A percentile compares a stretch with the other conserved stretches of the same genome.
Conservation (phyloP, 23 red algal genomes). For the Chondrus crispus region DNA sequence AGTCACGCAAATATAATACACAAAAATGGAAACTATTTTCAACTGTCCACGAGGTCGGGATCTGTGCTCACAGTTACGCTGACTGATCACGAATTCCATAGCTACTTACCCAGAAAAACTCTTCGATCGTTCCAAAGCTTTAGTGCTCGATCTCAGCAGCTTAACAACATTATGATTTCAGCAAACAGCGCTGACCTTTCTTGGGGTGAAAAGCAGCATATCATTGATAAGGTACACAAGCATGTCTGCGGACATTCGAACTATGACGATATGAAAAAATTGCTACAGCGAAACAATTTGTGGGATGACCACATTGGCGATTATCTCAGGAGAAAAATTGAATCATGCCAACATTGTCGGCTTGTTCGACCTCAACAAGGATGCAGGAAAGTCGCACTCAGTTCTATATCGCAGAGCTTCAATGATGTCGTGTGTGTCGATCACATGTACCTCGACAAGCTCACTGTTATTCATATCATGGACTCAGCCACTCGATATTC, state of each 20-base stretch:
- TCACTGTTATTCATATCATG: background rate
- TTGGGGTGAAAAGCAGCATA: background rate
- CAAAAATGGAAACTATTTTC: background rate
- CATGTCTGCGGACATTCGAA: conserved; percentile 7
- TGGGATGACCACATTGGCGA: background rate
- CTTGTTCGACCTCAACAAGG: background rate
- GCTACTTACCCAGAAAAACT: too few relatives aligned
- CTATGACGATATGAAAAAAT: background rate
- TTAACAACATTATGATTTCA: too few relatives aligned
- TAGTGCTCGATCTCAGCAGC: too few relatives aligned
- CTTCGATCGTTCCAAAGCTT: too few relatives aligned
- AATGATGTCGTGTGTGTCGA: background rate
- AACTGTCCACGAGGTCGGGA: too few relatives aligned
- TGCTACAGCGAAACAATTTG: background rate
- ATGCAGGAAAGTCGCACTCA: background rate
- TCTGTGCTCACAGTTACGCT: too few relatives aligned
- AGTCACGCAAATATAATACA: background rate
- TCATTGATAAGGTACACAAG: background rate
- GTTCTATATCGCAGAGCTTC: background rate
- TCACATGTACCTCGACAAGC: background rate
- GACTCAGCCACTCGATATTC: background rate
- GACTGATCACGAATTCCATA: too few relatives aligned
- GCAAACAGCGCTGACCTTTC: too few relatives aligned
- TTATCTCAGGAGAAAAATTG: background rate
- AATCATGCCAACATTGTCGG: background rate